These are phyloP conservation scores for Bipolaris victoriae DNA, from an alignment of 2,329 filamentous ascomycete genomes.

Conservation along the genomic window DNA sequence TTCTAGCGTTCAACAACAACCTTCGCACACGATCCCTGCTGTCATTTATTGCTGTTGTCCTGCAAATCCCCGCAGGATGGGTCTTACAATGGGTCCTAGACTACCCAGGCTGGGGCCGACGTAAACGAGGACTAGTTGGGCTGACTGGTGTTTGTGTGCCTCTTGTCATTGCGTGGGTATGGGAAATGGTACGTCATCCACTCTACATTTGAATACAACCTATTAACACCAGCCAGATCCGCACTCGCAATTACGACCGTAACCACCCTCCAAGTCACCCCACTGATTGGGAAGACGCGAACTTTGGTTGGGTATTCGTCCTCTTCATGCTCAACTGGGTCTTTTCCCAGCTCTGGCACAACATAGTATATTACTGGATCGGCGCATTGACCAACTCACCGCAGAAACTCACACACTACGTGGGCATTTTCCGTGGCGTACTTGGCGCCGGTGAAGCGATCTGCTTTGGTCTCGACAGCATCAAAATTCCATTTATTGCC, in stretches of 20 bases:
- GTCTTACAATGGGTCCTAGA: conserved; percentile 38
- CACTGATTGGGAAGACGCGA: conserved; percentile 36
- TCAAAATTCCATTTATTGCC: conserved; percentile 38
- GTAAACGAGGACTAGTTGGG: conserved; percentile 37
- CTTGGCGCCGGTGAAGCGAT: conserved; percentile 41
- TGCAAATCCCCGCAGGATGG: conserved; percentile 43
- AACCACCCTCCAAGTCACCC: conserved; percentile 28
- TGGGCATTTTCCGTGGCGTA: conserved; percentile 40
- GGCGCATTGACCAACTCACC: conserved; percentile 42
- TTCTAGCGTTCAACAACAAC: conserved; percentile 37
- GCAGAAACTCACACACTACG: conserved; percentile 41
- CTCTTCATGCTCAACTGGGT: conserved; percentile 44
- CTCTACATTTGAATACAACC: neutral
- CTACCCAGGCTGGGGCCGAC: conserved; percentile 36
- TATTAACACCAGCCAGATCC: conserved; percentile 24
- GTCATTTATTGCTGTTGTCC: conserved; percentile 37
- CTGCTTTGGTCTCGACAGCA: conserved; percentile 41
- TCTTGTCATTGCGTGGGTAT: conserved; percentile 37
- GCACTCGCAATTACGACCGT: conserved; percentile 40
- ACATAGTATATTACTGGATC: conserved; percentile 43
- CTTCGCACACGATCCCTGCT: conserved; percentile 35
- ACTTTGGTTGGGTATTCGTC: conserved; percentile 39
- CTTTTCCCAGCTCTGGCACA: conserved; percentile 41
- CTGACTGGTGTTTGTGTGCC: conserved; percentile 35
- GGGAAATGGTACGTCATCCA: conserved; percentile 36